Conservation (phyloP, 805 yeast species). For the Blastobotrys robertii region DNA sequence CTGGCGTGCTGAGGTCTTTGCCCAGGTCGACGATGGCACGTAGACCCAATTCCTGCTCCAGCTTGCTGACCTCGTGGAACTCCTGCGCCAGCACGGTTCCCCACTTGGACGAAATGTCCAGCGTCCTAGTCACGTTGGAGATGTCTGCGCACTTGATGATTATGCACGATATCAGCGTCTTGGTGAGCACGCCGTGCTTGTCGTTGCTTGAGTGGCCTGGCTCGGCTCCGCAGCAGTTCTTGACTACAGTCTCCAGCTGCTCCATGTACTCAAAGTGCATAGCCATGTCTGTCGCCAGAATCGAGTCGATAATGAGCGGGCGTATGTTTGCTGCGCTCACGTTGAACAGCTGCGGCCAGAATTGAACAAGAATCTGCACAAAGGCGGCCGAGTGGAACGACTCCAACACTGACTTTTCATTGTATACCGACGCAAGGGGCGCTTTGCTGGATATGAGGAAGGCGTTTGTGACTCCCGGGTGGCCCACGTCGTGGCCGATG, state of each 20-base stretch:
- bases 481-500: constrained; percentile 92
- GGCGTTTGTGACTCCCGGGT: constrained; percentile 88
- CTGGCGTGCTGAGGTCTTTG: background rate
- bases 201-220: background rate
- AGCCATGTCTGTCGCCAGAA: constrained; percentile 91
- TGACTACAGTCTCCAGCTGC: constrained; percentile 23
- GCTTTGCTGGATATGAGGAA: constrained; percentile 50
- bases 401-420: constrained; percentile 67
- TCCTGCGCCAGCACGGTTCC: constrained; percentile 72
- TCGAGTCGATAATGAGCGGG: constrained; percentile 30
- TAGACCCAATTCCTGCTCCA: constrained; percentile 35
- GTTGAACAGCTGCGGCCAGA: constrained; percentile 35
- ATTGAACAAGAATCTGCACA: constrained; percentile 38
- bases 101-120: constrained; percentile 74
- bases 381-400: constrained; percentile 69
- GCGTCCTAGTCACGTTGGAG: constrained; percentile 80
- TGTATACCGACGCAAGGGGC: constrained; percentile 53
- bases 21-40: constrained; percentile 4
- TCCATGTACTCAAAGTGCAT: constrained; percentile 66
- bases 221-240: too few relatives aligned
- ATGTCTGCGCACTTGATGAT: constrained; percentile 93
- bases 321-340: constrained; percentile 6
- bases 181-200: background rate
- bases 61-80: constrained; percentile 52
- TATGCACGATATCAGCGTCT: constrained; percentile 46